Percentiles rank a stretch among this genome's conserved stretches.
Conservation (phyloP, 169 alveolate genomes). For the Perkinsus olseni region DNA sequence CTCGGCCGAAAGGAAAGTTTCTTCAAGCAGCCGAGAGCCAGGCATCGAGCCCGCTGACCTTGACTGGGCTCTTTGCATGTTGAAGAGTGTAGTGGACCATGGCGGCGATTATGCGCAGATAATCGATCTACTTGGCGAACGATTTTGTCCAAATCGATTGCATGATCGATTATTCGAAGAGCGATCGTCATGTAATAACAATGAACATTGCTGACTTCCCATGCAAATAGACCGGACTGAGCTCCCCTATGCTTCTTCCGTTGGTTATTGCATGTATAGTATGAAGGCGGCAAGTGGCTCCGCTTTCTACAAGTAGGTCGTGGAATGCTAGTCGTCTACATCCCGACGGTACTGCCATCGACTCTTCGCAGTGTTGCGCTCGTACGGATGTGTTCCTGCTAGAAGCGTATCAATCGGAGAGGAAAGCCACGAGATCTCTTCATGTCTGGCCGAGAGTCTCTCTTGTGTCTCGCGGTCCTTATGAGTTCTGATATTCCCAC, state of each 20-base stretch:
- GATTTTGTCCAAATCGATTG: background rate
- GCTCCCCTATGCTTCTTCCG: background rate
- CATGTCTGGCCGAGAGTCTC: background rate
- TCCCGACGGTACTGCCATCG: background rate
- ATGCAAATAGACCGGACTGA: background rate
- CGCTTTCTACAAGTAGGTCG: background rate
- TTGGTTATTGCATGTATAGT: background rate
- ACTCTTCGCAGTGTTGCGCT: conserved; percentile 4
- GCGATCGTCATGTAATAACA: too few species aligned
- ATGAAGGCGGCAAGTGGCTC: background rate
- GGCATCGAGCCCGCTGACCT: too few species aligned
- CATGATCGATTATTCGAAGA: background rate
- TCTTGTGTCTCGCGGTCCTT: background rate
- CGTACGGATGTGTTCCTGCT: conserved; percentile 4
- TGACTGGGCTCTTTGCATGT: too few species aligned
- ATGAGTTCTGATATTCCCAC: background rate
- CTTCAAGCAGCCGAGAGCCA: too few species aligned
- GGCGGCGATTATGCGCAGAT: background rate
- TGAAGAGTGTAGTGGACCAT: too few species aligned
- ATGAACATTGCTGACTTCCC: background rate
- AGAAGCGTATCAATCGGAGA: conserved; percentile 3
- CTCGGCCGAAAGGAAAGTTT: too few species aligned
- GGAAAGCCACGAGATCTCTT: background rate
- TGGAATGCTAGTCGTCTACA: background rate
- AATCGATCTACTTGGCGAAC: background rate